Conservation (phyloP, 257 asterid species). For the Scutellaria barbata region DNA sequence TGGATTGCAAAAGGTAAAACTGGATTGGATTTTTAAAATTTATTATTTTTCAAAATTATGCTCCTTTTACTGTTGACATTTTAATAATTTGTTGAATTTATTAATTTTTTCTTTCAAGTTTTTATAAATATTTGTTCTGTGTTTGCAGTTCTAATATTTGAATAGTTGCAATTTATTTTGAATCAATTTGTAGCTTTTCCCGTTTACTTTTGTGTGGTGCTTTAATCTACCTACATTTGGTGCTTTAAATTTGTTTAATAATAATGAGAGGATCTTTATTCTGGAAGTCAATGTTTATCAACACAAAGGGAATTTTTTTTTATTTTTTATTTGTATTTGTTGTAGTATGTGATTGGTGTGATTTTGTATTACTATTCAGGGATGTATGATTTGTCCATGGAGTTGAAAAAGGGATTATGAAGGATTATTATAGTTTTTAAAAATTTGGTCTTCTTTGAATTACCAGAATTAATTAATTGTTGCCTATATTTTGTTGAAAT, state of each 20-base stretch:
- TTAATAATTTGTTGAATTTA: neutral
- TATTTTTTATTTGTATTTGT: neutral
- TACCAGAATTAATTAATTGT: neutral
- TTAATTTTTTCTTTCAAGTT: too few relatives aligned
- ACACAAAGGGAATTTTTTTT: neutral
- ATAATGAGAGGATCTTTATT: neutral
- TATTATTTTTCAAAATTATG: neutral
- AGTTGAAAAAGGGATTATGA: neutral
- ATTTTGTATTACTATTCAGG: neutral
- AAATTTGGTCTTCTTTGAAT: neutral
- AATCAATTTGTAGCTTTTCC: neutral
- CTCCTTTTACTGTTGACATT: neutral
- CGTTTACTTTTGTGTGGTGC: slow-evolving; percentile 17
- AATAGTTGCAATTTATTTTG: neutral
- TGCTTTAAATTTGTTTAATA: neutral
- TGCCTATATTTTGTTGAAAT: neutral
- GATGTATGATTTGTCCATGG: neutral
- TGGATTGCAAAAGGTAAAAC: neutral
- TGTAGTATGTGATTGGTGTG: slow-evolving; percentile 1
- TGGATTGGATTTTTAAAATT: too few relatives aligned
- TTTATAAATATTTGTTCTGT: too few relatives aligned
- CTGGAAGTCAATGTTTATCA: slow-evolving; percentile 8
- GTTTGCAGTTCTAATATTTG: neutral
- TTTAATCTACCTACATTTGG: neutral
- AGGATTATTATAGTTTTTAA: neutral